Base-by-base conservation (phyloP, 2,329 filamentous ascomycete species). In the Colletotrichum lentis region DNA sequence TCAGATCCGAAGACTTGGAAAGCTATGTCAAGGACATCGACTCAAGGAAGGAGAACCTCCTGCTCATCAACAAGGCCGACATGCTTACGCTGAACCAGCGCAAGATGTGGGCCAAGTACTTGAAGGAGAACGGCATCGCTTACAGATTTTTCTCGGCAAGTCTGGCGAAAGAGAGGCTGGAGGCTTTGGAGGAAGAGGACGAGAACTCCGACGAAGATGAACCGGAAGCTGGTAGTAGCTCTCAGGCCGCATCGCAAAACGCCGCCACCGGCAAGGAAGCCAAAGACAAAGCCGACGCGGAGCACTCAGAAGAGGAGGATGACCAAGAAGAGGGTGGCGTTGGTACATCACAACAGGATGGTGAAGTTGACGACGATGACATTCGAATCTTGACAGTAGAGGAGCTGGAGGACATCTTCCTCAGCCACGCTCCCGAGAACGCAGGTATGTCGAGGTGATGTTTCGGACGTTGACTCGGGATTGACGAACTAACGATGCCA, bases 1-100 rank as follows among this genome's bases (percentile, higher is more conserved):
- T 98, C 82, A 88, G 96, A 66, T 97, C 92, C 5, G 95, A 96
- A 73, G 96, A 99, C 82, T 81, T 99, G 69, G 96, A 98, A 76
- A 85, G 84, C 72, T 99, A 99, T 73, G 96, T 99, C 74, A 96
- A 97, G 80, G 93, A 96, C 73, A 91, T 98, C 31, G 91, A 97
- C 74, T 80, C 89, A 2, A 90, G 88, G 77, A 98, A 99, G 83
- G 87, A 94, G 77, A 99, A 98, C 77, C 76, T 99, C 75, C 79
- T 99, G 64, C 84, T 99, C 63, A 95, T 99, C 76, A 99, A 99
- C 85, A 99, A 99, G 84, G 94, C 96, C 53, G 96, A 99, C 80
- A 97, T 99, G 96, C 94, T 99, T 92, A 97, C 94, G 1, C 79
- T 89, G 55, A 88, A 88, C 74, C 96, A 99, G 81, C 85, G 96